Evolutionary conservation across 1,139 yeast species (phyloP), one percentile per base, ranked within the genome.

Genomic region (Sugiyamaella castrensis): DNA sequence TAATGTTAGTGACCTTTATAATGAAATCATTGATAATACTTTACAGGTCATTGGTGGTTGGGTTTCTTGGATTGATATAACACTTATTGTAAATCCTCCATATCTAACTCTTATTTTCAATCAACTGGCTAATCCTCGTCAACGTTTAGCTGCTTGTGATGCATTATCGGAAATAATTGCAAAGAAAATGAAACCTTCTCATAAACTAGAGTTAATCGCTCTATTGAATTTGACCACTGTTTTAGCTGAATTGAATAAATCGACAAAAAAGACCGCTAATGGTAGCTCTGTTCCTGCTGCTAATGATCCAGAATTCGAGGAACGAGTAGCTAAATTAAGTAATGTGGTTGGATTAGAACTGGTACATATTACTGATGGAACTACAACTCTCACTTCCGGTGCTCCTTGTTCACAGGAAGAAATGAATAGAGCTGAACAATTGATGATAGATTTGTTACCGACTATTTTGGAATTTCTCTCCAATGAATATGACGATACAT

Each of bases 41-140:
- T 73, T 88, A 50, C 74, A 75, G 48, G 82, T 82, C 50, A 79
- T 92, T 49, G 98, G 97, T 7, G 81, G 82, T 19, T 94, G 87
- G 75, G 87, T 89, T 28, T 84, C 91, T 29, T 94, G 99, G 99
- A 88, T 92, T 68, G 98, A 94, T 62, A 87, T 92, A 54, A 75
- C 82, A 29, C 72, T 92, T 54, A 83, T 94, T 53, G 79, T 91
- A 32, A 81, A 82, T 46, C 78, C 82, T 16, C 79, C 80, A 38
- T 84, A 81, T 60, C 75, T 89, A 58, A 73, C 75, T 43, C 66
- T 80, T 43, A 76, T 94, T 39, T 82, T 83, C 58, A 80, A 77
- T 51, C 84, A 79, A 61, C 73, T 91, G 56, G 77, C 75, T 37
- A 71, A 70, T 52, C 71, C 74, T 37, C 65, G 65, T 13, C 72